A percentile compares a stretch with the other conserved stretches of the same genome.
Conservation (phyloP, 2,329 filamentous ascomycete species). For the Colletotrichum sp. region DNA sequence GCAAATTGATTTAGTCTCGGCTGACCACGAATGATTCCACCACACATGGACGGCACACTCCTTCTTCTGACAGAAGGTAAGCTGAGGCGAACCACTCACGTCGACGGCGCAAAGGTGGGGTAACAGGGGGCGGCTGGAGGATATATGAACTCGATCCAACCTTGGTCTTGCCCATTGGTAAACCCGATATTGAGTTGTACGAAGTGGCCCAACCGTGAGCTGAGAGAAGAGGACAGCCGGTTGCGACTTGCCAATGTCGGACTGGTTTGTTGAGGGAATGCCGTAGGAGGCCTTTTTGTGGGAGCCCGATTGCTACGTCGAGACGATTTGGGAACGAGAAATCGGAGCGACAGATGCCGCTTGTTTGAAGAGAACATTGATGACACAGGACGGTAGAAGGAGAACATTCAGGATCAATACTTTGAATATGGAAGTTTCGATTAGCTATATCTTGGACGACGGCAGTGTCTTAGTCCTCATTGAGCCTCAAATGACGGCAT, state of each 20-base stretch:
- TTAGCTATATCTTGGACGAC: not conserved
- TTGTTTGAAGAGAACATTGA: not conserved
- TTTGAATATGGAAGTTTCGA: not conserved
- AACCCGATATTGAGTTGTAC: not conserved
- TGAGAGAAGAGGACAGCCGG: not conserved
- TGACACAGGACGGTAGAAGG: not conserved
- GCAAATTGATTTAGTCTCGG: not conserved
- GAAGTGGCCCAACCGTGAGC: not conserved
- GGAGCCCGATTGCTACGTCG: not conserved
- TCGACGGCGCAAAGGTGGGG: not conserved
- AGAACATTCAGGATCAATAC: not conserved
- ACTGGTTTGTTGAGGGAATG: not conserved
- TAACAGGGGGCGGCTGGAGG: not conserved
- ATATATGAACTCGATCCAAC: slow-evolving; percentile 10
- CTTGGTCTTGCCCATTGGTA: not conserved
- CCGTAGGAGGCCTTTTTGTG: not conserved
- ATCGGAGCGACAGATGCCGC: not conserved
- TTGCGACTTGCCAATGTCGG: slow-evolving; percentile 3
- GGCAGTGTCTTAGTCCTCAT: not conserved
- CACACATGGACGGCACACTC: not conserved
- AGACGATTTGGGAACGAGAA: not conserved
- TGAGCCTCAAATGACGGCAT: not conserved
- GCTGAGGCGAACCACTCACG: not conserved
- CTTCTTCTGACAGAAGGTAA: not conserved
- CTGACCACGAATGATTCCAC: not conserved